Base-by-base conservation (phyloP, 345 rosid species). In the Populus nigra region DNA sequence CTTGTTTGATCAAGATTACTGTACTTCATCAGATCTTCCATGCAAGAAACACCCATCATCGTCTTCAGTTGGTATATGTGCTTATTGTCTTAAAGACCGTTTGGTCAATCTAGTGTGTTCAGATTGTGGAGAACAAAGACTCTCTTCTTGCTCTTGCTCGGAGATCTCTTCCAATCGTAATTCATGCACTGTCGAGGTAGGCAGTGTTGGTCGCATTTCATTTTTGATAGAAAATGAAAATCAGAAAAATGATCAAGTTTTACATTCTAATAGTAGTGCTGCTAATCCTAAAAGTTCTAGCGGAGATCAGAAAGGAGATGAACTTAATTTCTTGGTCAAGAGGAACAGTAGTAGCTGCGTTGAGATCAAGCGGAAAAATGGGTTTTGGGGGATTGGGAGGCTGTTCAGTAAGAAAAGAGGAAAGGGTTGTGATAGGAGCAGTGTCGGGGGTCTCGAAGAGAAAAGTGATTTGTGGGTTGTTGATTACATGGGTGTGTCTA, bases 71-170 rank as follows among this genome's bases (percentile, higher is more conserved):
- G 99, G 99, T 8, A 87, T 96, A 0, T 96, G 99, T 71, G 89
- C 99, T 17, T 81, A 85, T 69, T 96, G 99, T 77, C 92, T 96
- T 73, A 90, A 90, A 76, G 99, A 96, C 76, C 96, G 98, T n/a
- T 84, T 96, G 74, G 81, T 89, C 29, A 91, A 83, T 72, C 87
- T 96, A 76, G 95, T 96, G 0, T 96, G 99, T 66, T 91, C 98
- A 0, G 98, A 93, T 72, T 96, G 99, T 65, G 98, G 99, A 7
- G 98, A 93, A 71, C 99, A 93, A 61, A 83, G 99, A 20, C 89
- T 92, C 47, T 96, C 99, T 43, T 96, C 98, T 22, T 96, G 99
- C 31, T 93, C 98, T 20, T 96, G 98, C 87, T 93, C 98, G 2
- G 89, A 86, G 84, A 86, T 81, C 79, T 90, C 96, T 33, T 88